Conservation (phyloP, 169 alveolate genomes). For the Plasmodium knowlesi region DNA sequence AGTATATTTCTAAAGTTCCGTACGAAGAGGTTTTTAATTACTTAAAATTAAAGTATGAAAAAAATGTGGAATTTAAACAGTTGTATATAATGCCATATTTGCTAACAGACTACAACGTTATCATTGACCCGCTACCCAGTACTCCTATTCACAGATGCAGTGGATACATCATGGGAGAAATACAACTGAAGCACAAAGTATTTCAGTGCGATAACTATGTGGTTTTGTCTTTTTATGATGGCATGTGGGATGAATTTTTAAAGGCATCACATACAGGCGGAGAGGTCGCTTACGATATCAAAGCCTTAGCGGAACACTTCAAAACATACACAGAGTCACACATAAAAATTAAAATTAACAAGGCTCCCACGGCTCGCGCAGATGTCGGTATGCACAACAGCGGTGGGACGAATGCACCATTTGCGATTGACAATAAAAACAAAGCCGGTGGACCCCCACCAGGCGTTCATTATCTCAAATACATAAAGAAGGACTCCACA, state of each 20-base stretch:
- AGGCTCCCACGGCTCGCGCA: not conserved
- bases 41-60: slow-evolving; percentile 63
- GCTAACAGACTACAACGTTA: slow-evolving; percentile 56
- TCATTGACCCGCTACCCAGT: slow-evolving; percentile 61
- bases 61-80: slow-evolving; percentile 62
- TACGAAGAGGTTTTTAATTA: slow-evolving; percentile 70
- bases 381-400: not conserved
- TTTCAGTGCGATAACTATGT: slow-evolving; percentile 61
- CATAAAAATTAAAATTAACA: slow-evolving; percentile 46
- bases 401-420: not conserved
- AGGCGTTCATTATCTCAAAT: slow-evolving; percentile 18
- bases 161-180: slow-evolving; percentile 75
- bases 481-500: slow-evolving; percentile 3
- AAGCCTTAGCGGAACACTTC: slow-evolving; percentile 61
- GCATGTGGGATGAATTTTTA: slow-evolving; percentile 64
- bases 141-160: slow-evolving; percentile 71
- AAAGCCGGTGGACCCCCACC: not conserved
- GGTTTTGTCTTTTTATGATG: slow-evolving; percentile 68
- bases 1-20: slow-evolving; percentile 51
- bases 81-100: slow-evolving; percentile 65
- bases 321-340: slow-evolving; percentile 66
- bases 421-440: not conserved
- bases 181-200: slow-evolving; percentile 68
- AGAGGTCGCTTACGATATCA: slow-evolving; percentile 13
- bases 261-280: not conserved